Percentiles rank a stretch among this genome's conserved stretches.
phyloP scores from a whole-genome alignment of 768 basidiomycete species.

The Trichaptum fuscoviolaceum region DNA sequence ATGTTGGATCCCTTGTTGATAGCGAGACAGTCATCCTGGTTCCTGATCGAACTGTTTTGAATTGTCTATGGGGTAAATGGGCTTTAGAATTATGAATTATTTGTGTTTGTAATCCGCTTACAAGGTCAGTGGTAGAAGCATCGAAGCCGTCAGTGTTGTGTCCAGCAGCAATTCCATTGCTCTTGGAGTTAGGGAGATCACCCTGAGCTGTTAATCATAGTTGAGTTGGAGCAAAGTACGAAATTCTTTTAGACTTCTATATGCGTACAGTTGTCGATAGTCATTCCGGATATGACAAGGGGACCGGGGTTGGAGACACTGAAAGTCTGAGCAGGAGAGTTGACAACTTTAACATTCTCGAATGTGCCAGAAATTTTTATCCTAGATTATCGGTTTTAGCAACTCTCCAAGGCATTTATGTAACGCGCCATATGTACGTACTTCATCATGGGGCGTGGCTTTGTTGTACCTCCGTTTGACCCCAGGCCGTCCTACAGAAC shows the following conservation, averaged over 20 bases:
- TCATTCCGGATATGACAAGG: constrained; percentile 17
- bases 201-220: constrained; percentile 11
- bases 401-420: not conserved
- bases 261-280: constrained; percentile 19
- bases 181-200: constrained; percentile 13
- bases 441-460: constrained; percentile 19
- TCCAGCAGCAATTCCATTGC: constrained; percentile 11
- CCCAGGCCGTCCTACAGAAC: constrained; percentile 16
- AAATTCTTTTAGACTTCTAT: not conserved
- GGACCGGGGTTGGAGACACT: constrained; percentile 18
- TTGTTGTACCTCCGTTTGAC: constrained; percentile 16
- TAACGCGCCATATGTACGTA: constrained; percentile 9
- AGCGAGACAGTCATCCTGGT: constrained; percentile 25
- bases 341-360: constrained; percentile 16
- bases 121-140: constrained; percentile 13
- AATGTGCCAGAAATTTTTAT: constrained; percentile 20
- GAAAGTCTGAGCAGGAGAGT: constrained; percentile 20
- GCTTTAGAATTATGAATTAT: not conserved
- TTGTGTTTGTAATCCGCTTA: not conserved
- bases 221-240: constrained; percentile 4
- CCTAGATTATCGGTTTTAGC: constrained; percentile 1
- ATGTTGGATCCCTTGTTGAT: constrained; percentile 19
- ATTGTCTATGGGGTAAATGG: not conserved
- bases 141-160: constrained; percentile 25
- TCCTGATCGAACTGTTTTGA: constrained; percentile 5